Conservation (phyloP, 768 basidiomycete genomes). For the Xerocomus brunneocitrinus region DNA sequence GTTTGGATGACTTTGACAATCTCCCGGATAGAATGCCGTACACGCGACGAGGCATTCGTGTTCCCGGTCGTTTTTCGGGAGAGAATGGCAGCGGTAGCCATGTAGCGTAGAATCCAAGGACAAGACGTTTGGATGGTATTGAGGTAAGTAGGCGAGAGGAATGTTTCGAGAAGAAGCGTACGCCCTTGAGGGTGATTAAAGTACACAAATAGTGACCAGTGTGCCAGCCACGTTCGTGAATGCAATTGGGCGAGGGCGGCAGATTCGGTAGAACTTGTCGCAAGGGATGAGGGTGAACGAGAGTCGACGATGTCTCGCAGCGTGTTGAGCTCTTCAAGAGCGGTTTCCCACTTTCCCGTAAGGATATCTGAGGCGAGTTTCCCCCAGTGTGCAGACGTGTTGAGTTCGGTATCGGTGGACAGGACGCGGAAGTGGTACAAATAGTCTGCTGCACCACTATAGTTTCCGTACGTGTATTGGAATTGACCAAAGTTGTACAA, state of each 20-base stretch:
- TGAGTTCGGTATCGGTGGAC: conserved; percentile 88
- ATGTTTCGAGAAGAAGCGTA: conserved; percentile 89
- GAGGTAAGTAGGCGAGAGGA: conserved; percentile 94
- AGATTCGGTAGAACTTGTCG: conserved; percentile 45
- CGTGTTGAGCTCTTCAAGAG: conserved; percentile 90
- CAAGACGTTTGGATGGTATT: conserved; percentile 97
- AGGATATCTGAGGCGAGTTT: conserved; percentile 97
- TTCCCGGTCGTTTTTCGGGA: conserved; percentile 65
- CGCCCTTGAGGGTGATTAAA: conserved; percentile 94
- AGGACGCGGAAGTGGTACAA: conserved; percentile 98
- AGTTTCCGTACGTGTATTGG: conserved; percentile 98
- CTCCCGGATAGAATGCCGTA: conserved; percentile 85
- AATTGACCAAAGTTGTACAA: conserved; percentile 98
- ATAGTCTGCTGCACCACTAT: conserved; percentile 94
- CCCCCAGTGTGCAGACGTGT: conserved; percentile 97
- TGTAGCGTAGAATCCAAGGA: conserved; percentile 93
- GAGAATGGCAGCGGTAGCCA: conserved; percentile 89
- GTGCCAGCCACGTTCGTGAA: conserved; percentile 92
- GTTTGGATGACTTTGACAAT: conserved; percentile 91
- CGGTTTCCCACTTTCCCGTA: conserved; percentile 91
- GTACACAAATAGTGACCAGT: conserved; percentile 98
- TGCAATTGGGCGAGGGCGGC: conserved; percentile 86
- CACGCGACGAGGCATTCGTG: conserved; percentile 56
- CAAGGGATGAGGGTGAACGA: conserved; percentile 50
- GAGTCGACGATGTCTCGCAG: conserved; percentile 92